Evolutionary conservation across 805 yeast genomes (phyloP), one percentile per base, ranked within the genome.

Genomic region (Candida ficus): DNA sequence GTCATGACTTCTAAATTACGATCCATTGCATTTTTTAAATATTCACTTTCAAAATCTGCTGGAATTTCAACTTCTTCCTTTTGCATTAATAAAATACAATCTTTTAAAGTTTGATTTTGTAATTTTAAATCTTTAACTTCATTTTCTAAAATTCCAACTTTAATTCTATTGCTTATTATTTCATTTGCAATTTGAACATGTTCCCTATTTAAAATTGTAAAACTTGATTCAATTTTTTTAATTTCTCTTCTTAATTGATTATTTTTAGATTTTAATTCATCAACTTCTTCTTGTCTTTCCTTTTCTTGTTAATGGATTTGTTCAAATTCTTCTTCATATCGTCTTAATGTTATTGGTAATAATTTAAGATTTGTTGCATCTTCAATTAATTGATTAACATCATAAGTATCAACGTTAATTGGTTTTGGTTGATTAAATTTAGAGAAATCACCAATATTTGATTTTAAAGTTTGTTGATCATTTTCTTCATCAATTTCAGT

Each of bases 111-210:
- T 2, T 58, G 62, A 29, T 81, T 73, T 39, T 69, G 74, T 2
- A 59, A 56, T 21, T 64, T 58, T 37, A 89, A 63, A 33, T 80
- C 85, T 20, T 66, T 71, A 45, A 86, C 85, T 44, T 87, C 95
- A 51, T 86, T 91, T 37, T 73, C 68, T 20, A 91, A 60, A 26
- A 83, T 81, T 3, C 95, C 96, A 20, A 84, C 68, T 39, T 70
- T 74, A 30, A 90, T 75, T 54, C 93, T 80, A 29, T 85, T 82
- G 47, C 77, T 78, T 26, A 91, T 88, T 80, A 93, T 77, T 49
- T 80, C 87, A 62, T 90, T 91, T 4, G 95, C 95, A 29, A 89
- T 76, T 40, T 77, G 83, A 22, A 89, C 76, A 60, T 93, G 97
- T 55, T 90, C 96, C 44, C 76, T 70, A 56, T 86, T 88, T 44